Percentiles rank a stretch among this genome's conserved stretches.
Conservation (phyloP, 2,329 filamentous ascomycete species). For the Diplodia intermedia region DNA sequence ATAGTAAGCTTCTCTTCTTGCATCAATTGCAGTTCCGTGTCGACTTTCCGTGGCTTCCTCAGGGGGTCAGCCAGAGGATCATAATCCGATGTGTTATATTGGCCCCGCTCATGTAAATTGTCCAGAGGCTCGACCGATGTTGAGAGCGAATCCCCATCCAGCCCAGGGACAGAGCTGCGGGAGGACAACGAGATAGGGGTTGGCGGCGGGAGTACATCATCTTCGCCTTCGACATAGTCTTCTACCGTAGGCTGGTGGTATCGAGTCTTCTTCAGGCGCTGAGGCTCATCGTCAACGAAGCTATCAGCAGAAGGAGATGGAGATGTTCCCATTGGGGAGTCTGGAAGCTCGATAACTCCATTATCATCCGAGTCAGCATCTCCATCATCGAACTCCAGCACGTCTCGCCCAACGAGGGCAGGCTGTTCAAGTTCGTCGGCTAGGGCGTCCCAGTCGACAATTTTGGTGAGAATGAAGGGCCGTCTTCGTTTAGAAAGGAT, state of each 20-base stretch:
- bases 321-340: neutral
- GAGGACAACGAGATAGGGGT: neutral
- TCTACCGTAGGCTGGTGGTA: slow-evolving; percentile 16
- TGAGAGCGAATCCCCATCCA: neutral
- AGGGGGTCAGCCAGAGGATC: neutral
- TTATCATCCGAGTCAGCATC: neutral
- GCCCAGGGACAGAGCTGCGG: neutral
- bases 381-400: neutral
- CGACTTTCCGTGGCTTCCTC: neutral
- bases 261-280: neutral
- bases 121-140: neutral
- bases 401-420: neutral
- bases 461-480: slow-evolving; percentile 9
- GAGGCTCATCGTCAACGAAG: no score
- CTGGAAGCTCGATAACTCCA: slow-evolving; percentile 3
- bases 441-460: slow-evolving; percentile 28
- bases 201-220: neutral
- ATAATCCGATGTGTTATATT: neutral
- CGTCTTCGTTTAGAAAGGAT: neutral
- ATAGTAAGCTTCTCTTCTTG: slow-evolving; percentile 1
- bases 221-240: slow-evolving; percentile 11
- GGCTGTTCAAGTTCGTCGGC: slow-evolving; percentile 12
- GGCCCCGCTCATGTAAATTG: neutral
- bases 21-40: slow-evolving; percentile 16
- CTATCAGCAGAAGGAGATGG: neutral